Percentiles rank a stretch among this genome's conserved stretches.
Evolutionary conservation across 257 asterid species (phyloP).

Genomic region (Rubia yunnanensis): DNA sequence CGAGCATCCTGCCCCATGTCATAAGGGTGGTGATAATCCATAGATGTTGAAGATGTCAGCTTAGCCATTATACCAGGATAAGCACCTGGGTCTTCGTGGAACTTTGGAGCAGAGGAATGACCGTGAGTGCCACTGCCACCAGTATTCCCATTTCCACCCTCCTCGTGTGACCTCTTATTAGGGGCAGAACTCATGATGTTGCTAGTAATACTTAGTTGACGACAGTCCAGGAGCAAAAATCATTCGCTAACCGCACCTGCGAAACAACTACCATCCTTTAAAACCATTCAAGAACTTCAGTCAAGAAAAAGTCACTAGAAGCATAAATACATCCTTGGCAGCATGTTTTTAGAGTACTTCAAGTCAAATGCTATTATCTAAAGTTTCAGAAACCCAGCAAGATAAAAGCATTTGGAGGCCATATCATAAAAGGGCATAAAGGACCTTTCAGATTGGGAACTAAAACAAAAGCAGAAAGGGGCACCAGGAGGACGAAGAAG

Average conservation of each 20-base stretch:
- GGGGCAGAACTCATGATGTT: constrained; percentile 64
- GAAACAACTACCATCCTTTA: background rate
- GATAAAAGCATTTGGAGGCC: background rate
- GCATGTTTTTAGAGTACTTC: background rate
- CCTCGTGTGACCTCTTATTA: constrained; percentile 69
- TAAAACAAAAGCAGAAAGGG: background rate
- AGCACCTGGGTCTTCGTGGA: constrained; percentile 54
- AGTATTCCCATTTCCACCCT: constrained; percentile 45
- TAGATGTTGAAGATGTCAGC: constrained; percentile 32
- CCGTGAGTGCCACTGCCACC: constrained; percentile 38
- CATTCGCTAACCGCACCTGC: constrained; percentile 5
- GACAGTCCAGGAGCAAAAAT: background rate
- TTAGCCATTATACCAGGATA: constrained; percentile 43
- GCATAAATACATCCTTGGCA: background rate
- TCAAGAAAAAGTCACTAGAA: background rate
- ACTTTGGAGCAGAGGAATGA: constrained; percentile 52
- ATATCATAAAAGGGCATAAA: background rate
- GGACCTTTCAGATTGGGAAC: background rate
- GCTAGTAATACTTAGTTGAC: constrained; percentile 6
- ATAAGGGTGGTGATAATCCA: constrained; percentile 55
- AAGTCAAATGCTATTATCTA: constrained; percentile 1
- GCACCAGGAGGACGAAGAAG: background rate
- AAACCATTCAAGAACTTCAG: background rate
- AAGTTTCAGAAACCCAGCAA: background rate
- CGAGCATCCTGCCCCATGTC: constrained; percentile 62